Evolutionary conservation across 805 yeast species (phyloP), one percentile per base, ranked within the genome.

Genomic region (Candida easanensis): DNA sequence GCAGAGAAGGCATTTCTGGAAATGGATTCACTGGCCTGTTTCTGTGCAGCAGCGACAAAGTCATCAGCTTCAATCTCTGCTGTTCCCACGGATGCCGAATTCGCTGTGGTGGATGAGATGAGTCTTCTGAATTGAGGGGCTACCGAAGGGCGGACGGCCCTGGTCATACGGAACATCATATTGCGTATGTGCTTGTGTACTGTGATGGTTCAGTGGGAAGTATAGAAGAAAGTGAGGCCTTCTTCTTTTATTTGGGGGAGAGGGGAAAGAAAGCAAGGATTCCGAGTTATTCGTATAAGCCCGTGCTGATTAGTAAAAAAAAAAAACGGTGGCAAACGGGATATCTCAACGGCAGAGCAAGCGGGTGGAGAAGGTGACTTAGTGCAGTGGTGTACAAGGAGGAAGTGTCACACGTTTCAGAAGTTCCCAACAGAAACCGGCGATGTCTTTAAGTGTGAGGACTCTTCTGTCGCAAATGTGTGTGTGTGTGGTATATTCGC

Each of bases 1-100:
- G 61, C 62, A 38, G 61, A 57, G 49, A 68, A 70, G 1, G 74
- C 73, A 50, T 62, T 65, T 18, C 60, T 65, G 25, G 67, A 48
- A 23, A 67, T 66, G 52, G 35, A 58, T 62, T 15, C 66, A 51
- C 21, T 45, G 44, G 16, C 51, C 44, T 33, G 41, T 31, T 11
- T 36, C 49, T 33, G 47, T 8, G 45, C 25, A 9, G 33, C 23
- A 11, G 36, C 28, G 11, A 16, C 18, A 17, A 23, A 16, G 28
- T n/a, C 30, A 7, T 34, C 30, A 4, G 9, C 11, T 11, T 23
- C 28, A 10, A 34, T 15, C 7, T 20, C 21, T 15, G 37, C 37
- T 15, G 37, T 23, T 6, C 28, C 37, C 6, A 20, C 28, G 28
- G 37, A 22, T 18, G 58, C 53, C 13, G 51, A 46, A 22, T 47